Percentiles rank a stretch among this genome's conserved stretches.
phyloP scores from a whole-genome alignment of 2,329 filamentous ascomycete genomes.

The Trichoderma afroharzianum region DNA sequence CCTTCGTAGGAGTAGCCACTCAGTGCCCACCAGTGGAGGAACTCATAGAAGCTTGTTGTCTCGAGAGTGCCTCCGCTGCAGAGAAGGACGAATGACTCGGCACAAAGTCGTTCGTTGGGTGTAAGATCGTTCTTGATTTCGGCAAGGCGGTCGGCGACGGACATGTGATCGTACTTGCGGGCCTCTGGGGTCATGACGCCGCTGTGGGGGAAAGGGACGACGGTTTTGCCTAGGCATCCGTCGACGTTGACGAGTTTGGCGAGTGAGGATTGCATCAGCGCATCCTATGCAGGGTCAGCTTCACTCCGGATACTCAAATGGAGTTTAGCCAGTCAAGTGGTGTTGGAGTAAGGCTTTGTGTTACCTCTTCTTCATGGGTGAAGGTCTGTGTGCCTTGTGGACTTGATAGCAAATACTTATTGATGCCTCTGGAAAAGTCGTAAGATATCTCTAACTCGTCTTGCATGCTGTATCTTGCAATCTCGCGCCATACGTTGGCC shows the following conservation, averaged over 20 bases:
- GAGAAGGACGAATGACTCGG: slow-evolving; percentile 1
- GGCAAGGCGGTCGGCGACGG: slow-evolving; percentile 4
- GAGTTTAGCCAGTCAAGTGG: not conserved
- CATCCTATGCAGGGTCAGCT: not conserved
- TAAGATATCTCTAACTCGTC: slow-evolving; percentile 10
- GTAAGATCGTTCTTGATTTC: slow-evolving; percentile 6
- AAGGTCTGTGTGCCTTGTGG: not conserved
- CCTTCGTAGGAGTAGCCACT: slow-evolving; percentile 10
- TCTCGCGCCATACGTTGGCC: slow-evolving; percentile 11
- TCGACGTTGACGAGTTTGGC: slow-evolving; percentile 11
- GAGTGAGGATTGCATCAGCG: slow-evolving; percentile 9
- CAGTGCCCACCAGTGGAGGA: slow-evolving; percentile 12
- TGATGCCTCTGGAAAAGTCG: slow-evolving; percentile 9
- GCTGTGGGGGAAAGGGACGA: slow-evolving; percentile 4
- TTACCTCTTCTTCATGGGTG: slow-evolving; percentile 14
- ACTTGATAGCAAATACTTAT: slow-evolving; percentile 3
- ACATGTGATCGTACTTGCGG: slow-evolving; percentile 14
- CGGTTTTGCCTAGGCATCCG: slow-evolving; percentile 3
- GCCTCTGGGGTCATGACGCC: not conserved
- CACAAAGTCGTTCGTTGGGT: slow-evolving; percentile 6
- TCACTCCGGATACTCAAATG: not conserved
- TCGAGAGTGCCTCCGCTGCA: slow-evolving; percentile 8
- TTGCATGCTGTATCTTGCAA: slow-evolving; percentile 13
- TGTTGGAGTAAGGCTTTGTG: not conserved
- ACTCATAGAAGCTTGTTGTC: slow-evolving; percentile 13